Conservation (phyloP, 441 rosid genomes). For the Capsella rubella region DNA sequence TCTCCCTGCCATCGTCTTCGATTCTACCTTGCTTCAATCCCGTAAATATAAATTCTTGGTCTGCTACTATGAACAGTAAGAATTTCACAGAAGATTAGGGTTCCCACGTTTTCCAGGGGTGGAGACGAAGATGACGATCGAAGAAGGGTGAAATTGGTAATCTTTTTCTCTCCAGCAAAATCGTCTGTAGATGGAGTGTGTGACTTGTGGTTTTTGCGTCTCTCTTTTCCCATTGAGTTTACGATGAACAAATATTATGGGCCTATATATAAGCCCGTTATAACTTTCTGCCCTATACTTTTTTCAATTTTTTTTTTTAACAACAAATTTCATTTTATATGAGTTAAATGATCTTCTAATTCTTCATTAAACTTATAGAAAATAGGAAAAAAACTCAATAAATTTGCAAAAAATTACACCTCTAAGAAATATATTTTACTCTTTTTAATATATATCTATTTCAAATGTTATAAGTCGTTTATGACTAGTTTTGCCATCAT, state of each 20-base stretch:
- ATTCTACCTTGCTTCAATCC: background rate
- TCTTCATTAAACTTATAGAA: background rate
- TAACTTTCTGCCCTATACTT: background rate
- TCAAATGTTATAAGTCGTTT: background rate
- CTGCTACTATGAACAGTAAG: too few species aligned
- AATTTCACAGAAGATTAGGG: slow-evolving; percentile 26
- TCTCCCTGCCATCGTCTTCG: slow-evolving; percentile 44
- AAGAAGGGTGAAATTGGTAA: slow-evolving; percentile 14
- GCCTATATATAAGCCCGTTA: slow-evolving; percentile 3
- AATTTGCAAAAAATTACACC: background rate
- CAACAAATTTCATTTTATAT: background rate
- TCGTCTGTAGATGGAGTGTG: background rate
- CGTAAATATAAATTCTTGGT: background rate
- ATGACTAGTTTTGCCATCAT: background rate
- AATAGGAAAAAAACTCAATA: background rate
- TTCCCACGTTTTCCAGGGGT: slow-evolving; percentile 21
- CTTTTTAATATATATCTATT: background rate
- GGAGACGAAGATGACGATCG: slow-evolving; percentile 31
- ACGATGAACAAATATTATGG: background rate
- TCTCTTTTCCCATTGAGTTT: slow-evolving; percentile 15
- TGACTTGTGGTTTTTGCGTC: background rate
- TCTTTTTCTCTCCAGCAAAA: background rate
- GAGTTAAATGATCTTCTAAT: background rate
- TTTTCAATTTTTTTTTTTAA: too few species aligned
- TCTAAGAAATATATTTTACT: background rate